Base-by-base conservation (phyloP, 768 basidiomycete species). In the Tylopilus sp. region DNA sequence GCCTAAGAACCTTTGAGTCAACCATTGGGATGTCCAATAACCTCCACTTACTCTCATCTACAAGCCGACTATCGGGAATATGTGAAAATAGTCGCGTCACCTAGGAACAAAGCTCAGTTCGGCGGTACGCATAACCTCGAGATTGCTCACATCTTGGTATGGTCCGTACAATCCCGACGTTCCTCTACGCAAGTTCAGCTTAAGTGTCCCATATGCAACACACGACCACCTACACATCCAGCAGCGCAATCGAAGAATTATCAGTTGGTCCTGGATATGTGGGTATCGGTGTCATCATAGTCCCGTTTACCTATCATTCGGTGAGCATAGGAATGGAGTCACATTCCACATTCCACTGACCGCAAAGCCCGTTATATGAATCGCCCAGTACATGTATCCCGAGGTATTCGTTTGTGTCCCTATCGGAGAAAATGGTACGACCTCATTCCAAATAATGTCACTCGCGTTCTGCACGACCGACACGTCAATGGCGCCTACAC, bases 351-450 rank as follows among this genome's bases (percentile, higher is more conserved):
- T 6, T 10, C 42, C 23, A 55, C 61, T 35, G 57, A 88, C 87
- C 39, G 76, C 70, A 41, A 90, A 74, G 21, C 69, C 69, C 2
- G 76, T 67, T 38, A 91, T 62, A 3, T 79, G 79, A 52, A 90
- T 81, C 0, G 79, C 79, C 89, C 89, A 91, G 52, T 85, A 82
- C 40, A 91, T 70, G 57, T 91, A 91, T 56, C 83, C 85, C 4
- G 88, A 83, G 13, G 73, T 64, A 54, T 81, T 84, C 53, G 70
- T 78, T 56, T 80, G 78, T 5, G 71, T 65, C 6, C 73, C 76
- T 50, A 86, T 71, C 4, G 89, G 89, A 18, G 82, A 73, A 60
- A 91, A 91, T 12, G 88, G 78, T 15, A 83, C 79, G 2, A 91
- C 86, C 38, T 80, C 77, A 55, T 85, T 85, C 89, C 89, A 91